A percentile compares a stretch with the other conserved stretches of the same genome.
These are phyloP conservation scores for Geoglossum cookeanum DNA, from an alignment of 2,329 filamentous ascomycete genomes.

Conservation along the genomic window DNA sequence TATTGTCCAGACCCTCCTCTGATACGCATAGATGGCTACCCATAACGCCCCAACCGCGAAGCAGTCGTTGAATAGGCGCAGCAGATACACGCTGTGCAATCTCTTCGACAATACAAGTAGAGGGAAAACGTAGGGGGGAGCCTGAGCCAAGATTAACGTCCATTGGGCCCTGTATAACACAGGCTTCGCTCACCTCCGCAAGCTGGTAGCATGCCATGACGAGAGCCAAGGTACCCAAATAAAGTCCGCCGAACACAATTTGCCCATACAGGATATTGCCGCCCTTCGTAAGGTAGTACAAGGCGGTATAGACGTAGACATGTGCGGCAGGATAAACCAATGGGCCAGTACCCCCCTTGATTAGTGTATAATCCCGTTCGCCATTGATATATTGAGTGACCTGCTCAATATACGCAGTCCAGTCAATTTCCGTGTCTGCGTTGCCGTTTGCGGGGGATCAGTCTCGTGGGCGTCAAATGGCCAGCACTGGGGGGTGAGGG, in stretches of 20 bases:
- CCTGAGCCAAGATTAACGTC: conserved; percentile 25
- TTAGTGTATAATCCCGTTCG: conserved; percentile 72
- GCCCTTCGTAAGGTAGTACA: conserved; percentile 59
- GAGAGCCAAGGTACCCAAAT: conserved; percentile 53
- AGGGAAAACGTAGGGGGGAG: conserved; percentile 71
- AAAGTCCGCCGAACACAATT: conserved; percentile 60
- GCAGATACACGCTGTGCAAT: conserved; percentile 79
- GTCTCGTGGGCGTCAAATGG: not conserved
- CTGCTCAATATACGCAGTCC: conserved; percentile 94
- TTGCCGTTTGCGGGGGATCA: conserved; percentile 14
- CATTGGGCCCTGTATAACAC: not conserved
- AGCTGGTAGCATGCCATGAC: conserved; percentile 69
- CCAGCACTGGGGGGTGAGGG: not conserved
- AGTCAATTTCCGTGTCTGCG: conserved; percentile 92
- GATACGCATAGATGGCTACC: conserved; percentile 58
- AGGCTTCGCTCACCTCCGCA: conserved; percentile 37
- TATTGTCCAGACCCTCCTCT: conserved; percentile 52
- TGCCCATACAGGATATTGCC: conserved; percentile 75
- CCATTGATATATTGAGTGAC: conserved; percentile 59
- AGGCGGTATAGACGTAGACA: conserved; percentile 69
- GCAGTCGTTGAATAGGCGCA: conserved; percentile 91
- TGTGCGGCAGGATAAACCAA: conserved; percentile 90
- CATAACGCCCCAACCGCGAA: conserved; percentile 74
- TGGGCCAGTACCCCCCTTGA: conserved; percentile 77
- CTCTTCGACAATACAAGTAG: conserved; percentile 79